Evolutionary conservation across 2,329 filamentous ascomycete genomes (phyloP).

Genomic region (Fusarium chaquense): DNA sequence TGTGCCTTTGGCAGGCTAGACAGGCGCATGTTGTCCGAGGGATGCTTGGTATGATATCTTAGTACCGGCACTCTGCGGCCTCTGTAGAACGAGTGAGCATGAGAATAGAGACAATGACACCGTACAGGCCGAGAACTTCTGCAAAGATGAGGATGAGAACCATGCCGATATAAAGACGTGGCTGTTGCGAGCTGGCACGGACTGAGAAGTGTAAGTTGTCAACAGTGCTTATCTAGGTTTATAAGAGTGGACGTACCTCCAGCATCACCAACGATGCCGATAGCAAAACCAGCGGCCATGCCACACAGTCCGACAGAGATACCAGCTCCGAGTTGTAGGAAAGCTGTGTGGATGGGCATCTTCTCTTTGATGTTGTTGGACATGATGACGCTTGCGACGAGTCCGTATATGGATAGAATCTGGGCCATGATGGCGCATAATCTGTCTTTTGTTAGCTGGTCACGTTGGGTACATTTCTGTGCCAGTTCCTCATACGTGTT

Average conservation of each 20-base stretch:
- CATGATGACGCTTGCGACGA: slow-evolving; percentile 61
- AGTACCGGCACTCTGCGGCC: slow-evolving; percentile 55
- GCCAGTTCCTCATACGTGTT: slow-evolving; percentile 49
- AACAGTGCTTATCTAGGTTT: not conserved
- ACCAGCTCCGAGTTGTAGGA: slow-evolving; percentile 59
- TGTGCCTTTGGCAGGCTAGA: not conserved
- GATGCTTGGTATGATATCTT: slow-evolving; percentile 1
- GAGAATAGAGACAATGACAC: slow-evolving; percentile 61
- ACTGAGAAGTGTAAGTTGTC: slow-evolving; percentile 47
- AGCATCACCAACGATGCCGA: slow-evolving; percentile 61
- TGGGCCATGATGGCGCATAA: slow-evolving; percentile 62
- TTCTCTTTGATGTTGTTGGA: slow-evolving; percentile 55
- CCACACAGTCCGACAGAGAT: slow-evolving; percentile 59
- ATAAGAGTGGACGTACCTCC: slow-evolving; percentile 51
- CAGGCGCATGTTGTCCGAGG: not conserved
- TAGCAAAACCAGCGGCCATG: slow-evolving; percentile 60
- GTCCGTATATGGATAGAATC: slow-evolving; percentile 62
- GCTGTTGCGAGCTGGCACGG: slow-evolving; percentile 61
- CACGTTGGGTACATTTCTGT: not conserved
- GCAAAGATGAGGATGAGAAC: slow-evolving; percentile 63
- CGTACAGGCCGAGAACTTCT: slow-evolving; percentile 60
- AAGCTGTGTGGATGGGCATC: slow-evolving; percentile 58
- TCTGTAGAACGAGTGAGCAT: slow-evolving; percentile 60
- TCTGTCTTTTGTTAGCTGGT: slow-evolving; percentile 37
- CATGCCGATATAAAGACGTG: slow-evolving; percentile 61